phyloP scores from a whole-genome alignment of 2,329 filamentous ascomycete species.

The Hirsutella rhossiliensis region DNA sequence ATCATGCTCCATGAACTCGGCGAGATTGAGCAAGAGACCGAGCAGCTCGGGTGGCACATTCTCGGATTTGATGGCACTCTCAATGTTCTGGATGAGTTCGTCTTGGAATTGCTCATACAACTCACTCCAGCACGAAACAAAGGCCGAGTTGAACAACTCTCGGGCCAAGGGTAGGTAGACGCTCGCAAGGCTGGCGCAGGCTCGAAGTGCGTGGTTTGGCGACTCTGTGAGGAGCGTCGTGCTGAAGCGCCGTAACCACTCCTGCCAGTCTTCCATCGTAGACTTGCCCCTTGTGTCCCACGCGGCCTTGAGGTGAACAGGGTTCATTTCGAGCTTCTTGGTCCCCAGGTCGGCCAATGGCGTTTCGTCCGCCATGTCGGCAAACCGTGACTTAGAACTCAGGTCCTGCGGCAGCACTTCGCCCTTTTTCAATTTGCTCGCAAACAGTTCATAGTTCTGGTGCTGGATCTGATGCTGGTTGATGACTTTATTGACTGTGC shows the following conservation, averaged over 20 bases:
- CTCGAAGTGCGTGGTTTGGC: conserved; percentile 86
- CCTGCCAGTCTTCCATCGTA: conserved; percentile 97
- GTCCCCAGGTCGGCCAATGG: conserved; percentile 73
- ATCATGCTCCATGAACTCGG: conserved; percentile 99
- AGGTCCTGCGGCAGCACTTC: conserved; percentile 92
- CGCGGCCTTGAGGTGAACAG: conserved; percentile 89
- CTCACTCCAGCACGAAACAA: conserved; percentile 98
- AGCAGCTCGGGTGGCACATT: conserved; percentile 94
- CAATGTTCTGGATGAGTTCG: conserved; percentile 88
- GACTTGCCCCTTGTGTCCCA: conserved; percentile 97
- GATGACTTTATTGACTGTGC: conserved; percentile 82
- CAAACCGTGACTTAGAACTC: conserved; percentile 72
- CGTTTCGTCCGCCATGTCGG: conserved; percentile 66
- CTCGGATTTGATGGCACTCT: conserved; percentile 86
- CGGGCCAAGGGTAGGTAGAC: conserved; percentile 85
- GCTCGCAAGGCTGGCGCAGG: conserved; percentile 82
- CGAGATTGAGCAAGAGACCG: conserved; percentile 86
- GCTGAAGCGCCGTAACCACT: conserved; percentile 96
- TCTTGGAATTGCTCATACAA: conserved; percentile 95
- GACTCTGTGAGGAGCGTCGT: conserved; percentile 91
- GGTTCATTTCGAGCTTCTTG: conserved; percentile 94
- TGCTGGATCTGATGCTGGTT: conserved; percentile 72
- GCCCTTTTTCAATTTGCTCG: conserved; percentile 86
- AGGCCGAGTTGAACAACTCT: conserved; percentile 95
- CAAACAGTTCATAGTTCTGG: conserved; percentile 81